Evolutionary conservation across 176 grass and related monocot species (phyloP).

Genomic region (Oryza coarctata): DNA sequence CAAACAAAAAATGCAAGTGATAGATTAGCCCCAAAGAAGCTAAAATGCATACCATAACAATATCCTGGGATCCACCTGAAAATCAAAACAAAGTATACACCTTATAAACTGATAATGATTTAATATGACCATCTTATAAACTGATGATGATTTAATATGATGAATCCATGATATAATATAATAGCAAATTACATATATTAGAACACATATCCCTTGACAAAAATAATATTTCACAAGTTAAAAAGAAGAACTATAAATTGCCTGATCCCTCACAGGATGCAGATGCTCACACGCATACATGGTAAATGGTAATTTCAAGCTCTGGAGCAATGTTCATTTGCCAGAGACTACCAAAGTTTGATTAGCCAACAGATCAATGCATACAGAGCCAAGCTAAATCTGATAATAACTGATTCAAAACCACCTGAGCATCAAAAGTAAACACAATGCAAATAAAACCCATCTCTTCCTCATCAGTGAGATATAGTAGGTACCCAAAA

Average conservation of each 20-base stretch:
- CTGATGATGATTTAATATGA: background rate
- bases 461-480: background rate
- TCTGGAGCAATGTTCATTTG: background rate
- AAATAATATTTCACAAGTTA: slow-evolving; percentile 20
- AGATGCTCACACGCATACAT: background rate
- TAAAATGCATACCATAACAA: slow-evolving; percentile 79
- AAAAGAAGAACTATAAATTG: slow-evolving; percentile 21
- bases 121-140: slow-evolving; percentile 27
- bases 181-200: slow-evolving; percentile 14
- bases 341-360: background rate
- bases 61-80: slow-evolving; percentile 95
- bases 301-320: slow-evolving; percentile 2
- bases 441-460: background rate
- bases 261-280: background rate
- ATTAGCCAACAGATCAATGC: background rate
- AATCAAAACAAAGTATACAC: slow-evolving; percentile 37
- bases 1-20: slow-evolving; percentile 6
- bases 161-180: slow-evolving; percentile 3
- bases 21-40: slow-evolving; percentile 14
- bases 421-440: background rate
- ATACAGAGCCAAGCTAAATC: slow-evolving; percentile 17
- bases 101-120: slow-evolving; percentile 19
- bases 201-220: slow-evolving; percentile 16
- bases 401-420: slow-evolving; percentile 1
- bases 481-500: background rate